Evolutionary conservation across 169 alveolate species (phyloP).

Genomic region (Cryptosporidium muris): DNA sequence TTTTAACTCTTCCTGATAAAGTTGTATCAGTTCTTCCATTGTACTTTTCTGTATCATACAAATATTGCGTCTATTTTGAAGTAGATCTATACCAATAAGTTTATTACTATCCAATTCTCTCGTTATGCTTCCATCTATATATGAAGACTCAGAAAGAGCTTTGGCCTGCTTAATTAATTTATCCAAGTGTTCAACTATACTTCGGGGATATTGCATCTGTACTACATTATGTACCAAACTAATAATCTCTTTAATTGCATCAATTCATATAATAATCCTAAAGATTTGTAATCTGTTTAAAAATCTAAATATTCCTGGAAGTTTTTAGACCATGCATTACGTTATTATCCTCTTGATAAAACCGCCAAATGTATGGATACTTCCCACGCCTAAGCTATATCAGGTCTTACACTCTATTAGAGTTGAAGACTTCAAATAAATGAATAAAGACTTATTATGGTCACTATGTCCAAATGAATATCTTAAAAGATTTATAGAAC

Average conservation of each 20-base stretch:
- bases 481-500: constrained; percentile 36
- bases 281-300: neutral
- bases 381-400: neutral
- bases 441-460: constrained; percentile 46
- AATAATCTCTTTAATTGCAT: neutral
- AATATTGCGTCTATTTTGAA: constrained; percentile 34
- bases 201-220: constrained; percentile 29
- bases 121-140: neutral
- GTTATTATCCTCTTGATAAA: constrained; percentile 46
- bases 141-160: neutral
- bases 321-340: neutral
- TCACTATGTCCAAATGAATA: constrained; percentile 52
- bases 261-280: neutral
- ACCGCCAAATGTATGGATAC: constrained; percentile 10
- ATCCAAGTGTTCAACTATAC: constrained; percentile 43
- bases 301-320: neutral
- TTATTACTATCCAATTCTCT: neutral
- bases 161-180: constrained; percentile 51
- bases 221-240: neutral
- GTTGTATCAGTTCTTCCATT: constrained; percentile 18
- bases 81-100: neutral
- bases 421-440: neutral
- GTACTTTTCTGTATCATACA: constrained; percentile 53
- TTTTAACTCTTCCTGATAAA: constrained; percentile 28
- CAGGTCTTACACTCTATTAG: neutral